Evolutionary conservation across 2,329 filamentous ascomycete genomes (phyloP), one percentile per base, ranked within the genome.

Genomic region (Claviceps fusiformis): DNA sequence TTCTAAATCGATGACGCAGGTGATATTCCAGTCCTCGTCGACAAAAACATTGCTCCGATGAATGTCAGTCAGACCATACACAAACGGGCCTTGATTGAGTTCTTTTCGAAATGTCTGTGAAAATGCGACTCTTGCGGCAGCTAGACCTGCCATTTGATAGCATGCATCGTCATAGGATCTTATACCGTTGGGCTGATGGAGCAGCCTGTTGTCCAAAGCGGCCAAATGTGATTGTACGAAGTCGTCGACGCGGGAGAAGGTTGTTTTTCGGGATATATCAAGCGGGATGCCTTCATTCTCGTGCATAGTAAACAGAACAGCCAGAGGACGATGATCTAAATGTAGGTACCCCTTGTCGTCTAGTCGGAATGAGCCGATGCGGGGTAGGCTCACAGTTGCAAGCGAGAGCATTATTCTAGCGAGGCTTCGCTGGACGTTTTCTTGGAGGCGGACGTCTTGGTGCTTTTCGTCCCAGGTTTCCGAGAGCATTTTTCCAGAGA

Each of bases 1-100:
- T 58, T 69, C 66, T 54, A 65, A 60, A 54, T 69, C 64, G 47
- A 70, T 64, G 2, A 68, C 55, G 58, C 60, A 60, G 49, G 62
- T 65, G 48, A 68, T 62, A 54, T 68, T 68, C 65, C 64, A 66
- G 54, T 67, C 43, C n/a, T 66, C 55, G 53, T 70, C 64, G 35
- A 69, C 64, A 44, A 70, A 64, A 47, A 70, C 65, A 51, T 70
- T 68, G 51, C 64, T 68, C 54, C 55, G 59, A 58, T 67, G 62
- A 29, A 69, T 58, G 56, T 69, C 63, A 51, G 64, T 67, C 35
- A 70, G 54, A 46, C 53, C 49, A 46, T 68, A 61, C 52, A 57
- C 52, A 58, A 65, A 68, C 10, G 65, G 64, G 15, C 65, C n/a
- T n/a, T 43, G 50, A 17, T 46, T 24, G 31, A 59, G 51, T 5